Conservation (phyloP, 306 rosid genomes). For the Prosopis cineraria region DNA sequence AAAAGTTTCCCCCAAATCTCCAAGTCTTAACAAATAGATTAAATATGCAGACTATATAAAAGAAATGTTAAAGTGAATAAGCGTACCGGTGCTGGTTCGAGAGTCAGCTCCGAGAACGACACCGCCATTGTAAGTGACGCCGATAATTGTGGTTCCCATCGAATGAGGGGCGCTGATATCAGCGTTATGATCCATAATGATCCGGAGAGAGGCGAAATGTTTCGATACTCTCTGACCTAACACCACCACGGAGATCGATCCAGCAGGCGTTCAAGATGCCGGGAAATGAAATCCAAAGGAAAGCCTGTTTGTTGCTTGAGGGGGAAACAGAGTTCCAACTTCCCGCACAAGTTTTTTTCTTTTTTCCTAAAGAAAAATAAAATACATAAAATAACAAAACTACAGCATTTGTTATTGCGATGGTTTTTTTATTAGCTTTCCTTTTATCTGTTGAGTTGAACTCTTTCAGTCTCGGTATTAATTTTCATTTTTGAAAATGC, state of each 20-base stretch:
- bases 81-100: constrained; percentile 90
- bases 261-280: not conserved
- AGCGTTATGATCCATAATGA: constrained; percentile 55
- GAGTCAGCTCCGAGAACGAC: constrained; percentile 97
- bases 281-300: not conserved
- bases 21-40: not conserved
- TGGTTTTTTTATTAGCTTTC: no score
- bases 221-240: constrained; percentile 18
- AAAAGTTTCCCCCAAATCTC: not conserved
- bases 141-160: constrained; percentile 96
- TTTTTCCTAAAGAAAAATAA: no score
- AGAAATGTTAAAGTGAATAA: not conserved
- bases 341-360: not conserved
- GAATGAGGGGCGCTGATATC: constrained; percentile 81
- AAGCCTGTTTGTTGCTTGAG: not conserved
- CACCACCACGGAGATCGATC: not conserved
- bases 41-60: not conserved
- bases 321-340: not conserved
- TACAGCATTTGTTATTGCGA: no score
- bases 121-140: constrained; percentile 93
- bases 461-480: no score
- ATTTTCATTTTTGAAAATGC: no score
- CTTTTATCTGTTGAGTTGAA: no score
- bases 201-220: not conserved
- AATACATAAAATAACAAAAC: no score